These are phyloP conservation scores for Trichoderma koningiopsis DNA, from an alignment of 2,329 filamentous ascomycete species.

Conservation along the genomic window DNA sequence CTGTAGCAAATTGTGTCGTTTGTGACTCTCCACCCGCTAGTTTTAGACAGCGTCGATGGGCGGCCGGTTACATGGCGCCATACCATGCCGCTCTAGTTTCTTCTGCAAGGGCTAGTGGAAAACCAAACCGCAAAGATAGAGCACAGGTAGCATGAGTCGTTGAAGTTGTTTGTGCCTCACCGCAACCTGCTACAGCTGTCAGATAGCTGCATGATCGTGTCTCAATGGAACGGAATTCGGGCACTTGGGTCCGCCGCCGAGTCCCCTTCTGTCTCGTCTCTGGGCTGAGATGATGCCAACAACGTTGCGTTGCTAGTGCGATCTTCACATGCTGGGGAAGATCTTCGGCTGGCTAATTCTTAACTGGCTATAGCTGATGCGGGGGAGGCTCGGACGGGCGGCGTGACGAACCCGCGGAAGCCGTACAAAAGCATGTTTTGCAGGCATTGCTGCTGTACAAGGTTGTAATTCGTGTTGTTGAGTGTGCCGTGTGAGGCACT, in stretches of 20 bases:
- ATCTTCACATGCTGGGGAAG: constrained; percentile 14
- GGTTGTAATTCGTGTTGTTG: neutral
- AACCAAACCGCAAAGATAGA: neutral
- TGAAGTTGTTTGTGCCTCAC: neutral
- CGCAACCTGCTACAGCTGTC: neutral
- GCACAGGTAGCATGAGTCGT: neutral
- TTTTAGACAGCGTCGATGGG: neutral
- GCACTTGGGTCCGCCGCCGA: neutral
- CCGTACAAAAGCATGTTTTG: neutral
- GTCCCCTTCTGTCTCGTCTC: neutral
- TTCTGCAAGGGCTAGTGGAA: neutral
- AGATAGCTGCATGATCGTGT: neutral
- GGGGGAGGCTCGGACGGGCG: constrained; percentile 2
- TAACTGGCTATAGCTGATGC: neutral
- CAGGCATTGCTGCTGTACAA: neutral
- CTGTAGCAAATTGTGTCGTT: neutral
- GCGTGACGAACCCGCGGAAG: neutral
- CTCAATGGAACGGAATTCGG: neutral
- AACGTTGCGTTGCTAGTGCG: neutral
- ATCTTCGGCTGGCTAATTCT: neutral
- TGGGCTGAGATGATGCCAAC: neutral
- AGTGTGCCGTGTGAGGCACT: neutral
- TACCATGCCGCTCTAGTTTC: neutral
- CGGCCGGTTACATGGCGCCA: constrained; percentile 4
- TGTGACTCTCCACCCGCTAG: constrained; percentile 17